Evolutionary conservation across 2,329 filamentous ascomycete genomes (phyloP), one percentile per base, ranked within the genome.

Genomic region (Polytolypa hystricis): DNA sequence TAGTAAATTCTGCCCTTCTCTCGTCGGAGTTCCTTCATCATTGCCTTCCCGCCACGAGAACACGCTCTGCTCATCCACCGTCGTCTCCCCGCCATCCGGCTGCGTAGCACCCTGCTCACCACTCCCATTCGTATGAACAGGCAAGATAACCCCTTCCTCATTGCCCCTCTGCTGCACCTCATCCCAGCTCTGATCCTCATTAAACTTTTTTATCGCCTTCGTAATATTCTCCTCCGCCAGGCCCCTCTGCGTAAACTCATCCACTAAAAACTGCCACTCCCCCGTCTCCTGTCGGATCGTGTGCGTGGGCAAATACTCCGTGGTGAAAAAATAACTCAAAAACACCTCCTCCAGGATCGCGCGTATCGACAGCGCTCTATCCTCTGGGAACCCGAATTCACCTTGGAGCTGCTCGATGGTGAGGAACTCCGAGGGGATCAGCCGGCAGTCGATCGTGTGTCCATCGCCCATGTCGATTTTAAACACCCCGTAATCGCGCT

Each of bases 1-100:
- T 30, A 93, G 80, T 33, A 93, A 77, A 42, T 86, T 87, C 51
- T 91, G 83, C 5, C 83, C 84, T 41, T 71, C 66, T 6, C 58
- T 47, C 38, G 57, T 49, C 45, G 61, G 47, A 42, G 54, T 45
- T 8, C 58, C 53, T 23, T 65, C 65, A 27, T 64, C 59, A 36
- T 62, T 56, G 4, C 55, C 59, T 29, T 62, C 59, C 12, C 60
- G 53, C 58, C 60, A 65, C 7, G 64, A 64, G 37, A 64, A 64
- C 10, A 65, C 53, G 37, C 57, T 68, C 50, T 57, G 62, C 25
- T 62, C 57, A 41, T 65, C 64, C 23, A 53, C 51, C 4, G 53
- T 50, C 3, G 58, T 57, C 42, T 64, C 60, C 1, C 43, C 51
- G 14, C 49, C 51, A 30, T 62, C 60, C 17, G 46, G 43, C 30